phyloP scores from a whole-genome alignment of 768 basidiomycete species.

The Phylloporus arenicola region DNA sequence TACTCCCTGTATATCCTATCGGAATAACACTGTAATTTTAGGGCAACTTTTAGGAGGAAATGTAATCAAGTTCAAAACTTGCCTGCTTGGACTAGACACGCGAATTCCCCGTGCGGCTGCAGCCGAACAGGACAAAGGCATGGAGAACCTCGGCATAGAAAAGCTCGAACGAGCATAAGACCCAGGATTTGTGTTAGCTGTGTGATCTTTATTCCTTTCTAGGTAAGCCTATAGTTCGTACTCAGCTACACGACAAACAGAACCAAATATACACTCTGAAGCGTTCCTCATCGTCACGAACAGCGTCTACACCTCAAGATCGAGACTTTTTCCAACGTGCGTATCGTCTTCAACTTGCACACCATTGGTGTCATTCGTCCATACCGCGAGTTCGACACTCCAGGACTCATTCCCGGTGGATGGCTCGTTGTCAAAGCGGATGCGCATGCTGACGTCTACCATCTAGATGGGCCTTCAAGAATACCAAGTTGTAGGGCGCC shows the following conservation, averaged over 20 bases:
- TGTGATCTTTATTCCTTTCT: neutral
- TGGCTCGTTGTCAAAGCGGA: constrained; percentile 15
- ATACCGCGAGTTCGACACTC: neutral
- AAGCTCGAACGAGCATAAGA: too few relatives aligned
- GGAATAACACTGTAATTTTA: too few relatives aligned
- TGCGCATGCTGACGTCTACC: constrained; percentile 14
- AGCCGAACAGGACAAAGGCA: too few relatives aligned
- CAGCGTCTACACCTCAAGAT: constrained; percentile 26
- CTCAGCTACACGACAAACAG: constrained; percentile 19
- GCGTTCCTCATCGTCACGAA: constrained; percentile 19
- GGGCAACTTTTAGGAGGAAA: too few relatives aligned
- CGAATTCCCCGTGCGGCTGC: too few relatives aligned
- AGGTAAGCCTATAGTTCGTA: constrained; percentile 3
- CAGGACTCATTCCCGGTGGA: constrained; percentile 28
- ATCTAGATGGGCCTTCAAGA: constrained; percentile 75
- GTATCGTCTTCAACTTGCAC: constrained; percentile 7
- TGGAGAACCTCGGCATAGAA: too few relatives aligned
- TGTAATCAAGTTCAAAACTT: too few relatives aligned
- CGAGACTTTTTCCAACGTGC: constrained; percentile 26
- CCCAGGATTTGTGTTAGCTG: neutral
- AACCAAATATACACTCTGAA: constrained; percentile 20
- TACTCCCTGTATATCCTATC: too few relatives aligned
- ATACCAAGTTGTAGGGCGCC: constrained; percentile 97
- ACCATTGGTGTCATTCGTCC: neutral
- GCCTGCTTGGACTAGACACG: too few relatives aligned